Conservation (phyloP, 176 grass and related monocot species). For the Chrysopogon serrulatus region DNA sequence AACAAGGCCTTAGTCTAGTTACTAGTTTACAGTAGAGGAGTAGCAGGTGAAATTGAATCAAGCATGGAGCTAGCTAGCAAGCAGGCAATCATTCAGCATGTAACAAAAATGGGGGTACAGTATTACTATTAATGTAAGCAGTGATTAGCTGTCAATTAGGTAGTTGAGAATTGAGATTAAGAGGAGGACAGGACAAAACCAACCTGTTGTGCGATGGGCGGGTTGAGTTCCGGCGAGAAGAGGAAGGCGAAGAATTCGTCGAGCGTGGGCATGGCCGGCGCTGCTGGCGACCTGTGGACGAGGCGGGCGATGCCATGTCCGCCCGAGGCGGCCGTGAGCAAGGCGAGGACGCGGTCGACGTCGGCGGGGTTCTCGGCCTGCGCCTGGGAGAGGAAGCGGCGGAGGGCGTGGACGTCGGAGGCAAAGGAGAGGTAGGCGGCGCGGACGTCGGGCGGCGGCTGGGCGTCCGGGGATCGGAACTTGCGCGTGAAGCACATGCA, state of each 20-base stretch:
- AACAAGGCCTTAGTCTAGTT: too few relatives aligned
- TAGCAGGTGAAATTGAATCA: not conserved
- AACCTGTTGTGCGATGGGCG: slow-evolving; percentile 41
- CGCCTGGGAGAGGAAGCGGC: slow-evolving; percentile 35
- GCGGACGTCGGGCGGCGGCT: slow-evolving; percentile 65
- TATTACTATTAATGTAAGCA: not conserved
- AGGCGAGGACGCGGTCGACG: slow-evolving; percentile 34
- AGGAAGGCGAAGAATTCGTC: slow-evolving; percentile 73
- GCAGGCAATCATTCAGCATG: too few relatives aligned
- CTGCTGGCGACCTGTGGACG: slow-evolving; percentile 7
- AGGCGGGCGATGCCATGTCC: slow-evolving; percentile 28
- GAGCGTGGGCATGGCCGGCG: slow-evolving; percentile 2
- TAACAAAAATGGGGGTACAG: not conserved
- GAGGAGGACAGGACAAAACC: not conserved
- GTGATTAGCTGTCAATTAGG: not conserved
- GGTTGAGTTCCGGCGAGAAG: slow-evolving; percentile 67
- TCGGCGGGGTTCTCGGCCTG: slow-evolving; percentile 47
- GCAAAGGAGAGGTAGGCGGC: slow-evolving; percentile 20
- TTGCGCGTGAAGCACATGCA: slow-evolving; percentile 88
- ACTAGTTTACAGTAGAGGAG: too few relatives aligned
- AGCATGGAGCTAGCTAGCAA: too few relatives aligned
- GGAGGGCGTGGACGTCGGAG: not conserved
- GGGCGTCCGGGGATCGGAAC: slow-evolving; percentile 55
- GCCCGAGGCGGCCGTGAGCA: not conserved
- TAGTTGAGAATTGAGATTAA: not conserved